These are phyloP conservation scores for Hippophae gyantsensis DNA, from an alignment of 306 rosid species.

Conservation along the genomic window DNA sequence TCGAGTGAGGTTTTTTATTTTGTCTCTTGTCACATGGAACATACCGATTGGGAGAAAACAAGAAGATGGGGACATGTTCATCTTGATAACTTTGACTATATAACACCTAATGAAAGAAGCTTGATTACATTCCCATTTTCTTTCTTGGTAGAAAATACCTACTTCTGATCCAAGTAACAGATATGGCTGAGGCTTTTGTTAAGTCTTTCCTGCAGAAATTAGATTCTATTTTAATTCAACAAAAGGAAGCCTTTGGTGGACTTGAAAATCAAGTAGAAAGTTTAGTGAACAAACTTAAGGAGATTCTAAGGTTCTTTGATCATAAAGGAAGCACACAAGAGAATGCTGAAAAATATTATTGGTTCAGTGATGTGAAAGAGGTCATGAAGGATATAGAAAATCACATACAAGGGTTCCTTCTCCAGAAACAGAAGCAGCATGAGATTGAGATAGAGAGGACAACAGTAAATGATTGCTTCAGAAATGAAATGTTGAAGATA, in stretches of 20 bases:
- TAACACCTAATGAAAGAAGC: neutral
- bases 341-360: neutral
- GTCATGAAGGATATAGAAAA: constrained; percentile 1
- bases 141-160: neutral
- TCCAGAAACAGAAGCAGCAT: neutral
- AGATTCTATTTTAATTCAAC: constrained; percentile 1
- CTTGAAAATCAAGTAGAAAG: constrained; percentile 3
- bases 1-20: no score
- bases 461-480: neutral
- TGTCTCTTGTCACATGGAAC: neutral
- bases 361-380: neutral
- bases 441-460: neutral
- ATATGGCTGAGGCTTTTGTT: neutral
- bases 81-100: neutral
- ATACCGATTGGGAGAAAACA: neutral
- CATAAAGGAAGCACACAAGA: neutral
- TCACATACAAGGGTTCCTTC: neutral
- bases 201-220: neutral
- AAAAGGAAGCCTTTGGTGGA: constrained; percentile 6
- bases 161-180: neutral
- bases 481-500: constrained; percentile 2
- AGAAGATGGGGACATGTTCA: neutral
- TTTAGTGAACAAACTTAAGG: constrained; percentile 5
- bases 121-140: neutral
- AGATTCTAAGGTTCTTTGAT: constrained; percentile 3